phyloP scores from a whole-genome alignment of 371 early-diverging fungal genomes.

The Apophysomyces elegans region DNA sequence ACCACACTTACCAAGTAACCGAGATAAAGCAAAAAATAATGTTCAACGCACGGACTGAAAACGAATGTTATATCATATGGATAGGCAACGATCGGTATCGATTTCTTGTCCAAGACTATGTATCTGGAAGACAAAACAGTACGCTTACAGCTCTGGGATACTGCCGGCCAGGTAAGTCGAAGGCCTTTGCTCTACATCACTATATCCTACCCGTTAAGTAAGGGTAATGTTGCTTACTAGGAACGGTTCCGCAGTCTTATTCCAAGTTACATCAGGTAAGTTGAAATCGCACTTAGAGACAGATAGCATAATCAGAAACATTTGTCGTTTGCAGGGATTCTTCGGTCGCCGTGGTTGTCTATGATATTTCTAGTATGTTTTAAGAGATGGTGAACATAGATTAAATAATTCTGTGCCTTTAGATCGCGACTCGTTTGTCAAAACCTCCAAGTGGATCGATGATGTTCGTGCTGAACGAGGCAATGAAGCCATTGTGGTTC shows the following conservation, averaged over 20 bases:
- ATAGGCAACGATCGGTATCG: conserved; percentile 99
- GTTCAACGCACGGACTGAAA: not conserved
- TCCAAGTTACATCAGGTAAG: conserved; percentile 93
- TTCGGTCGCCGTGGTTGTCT: conserved; percentile 97
- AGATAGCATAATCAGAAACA: not conserved
- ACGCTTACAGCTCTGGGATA: conserved; percentile 99
- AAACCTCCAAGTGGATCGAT: conserved; percentile 98
- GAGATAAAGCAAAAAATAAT: not conserved
- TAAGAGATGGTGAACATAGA: too few species aligned
- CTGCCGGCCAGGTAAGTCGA: conserved; percentile 94
- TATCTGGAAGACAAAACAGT: conserved; percentile 96
- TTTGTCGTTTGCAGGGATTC: conserved; percentile 67
- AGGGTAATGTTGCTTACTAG: conserved; percentile 35
- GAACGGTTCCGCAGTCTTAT: conserved; percentile 97
- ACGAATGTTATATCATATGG: not conserved
- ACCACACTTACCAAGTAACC: conserved; percentile 91
- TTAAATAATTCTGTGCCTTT: not conserved
- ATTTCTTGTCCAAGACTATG: conserved; percentile 99
- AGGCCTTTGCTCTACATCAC: not conserved
- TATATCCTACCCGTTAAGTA: too few species aligned
- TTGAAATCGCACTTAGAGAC: not conserved
- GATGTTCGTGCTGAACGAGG: conserved; percentile 99
- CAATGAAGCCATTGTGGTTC: conserved; percentile 94
- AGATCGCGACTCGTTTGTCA: conserved; percentile 92
- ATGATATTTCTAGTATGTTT: conserved; percentile 89